Percentiles rank a stretch among this genome's conserved stretches.
Evolutionary conservation across 2,329 filamentous ascomycete species (phyloP).

Genomic region (Sclerotiophoma versabilis): DNA sequence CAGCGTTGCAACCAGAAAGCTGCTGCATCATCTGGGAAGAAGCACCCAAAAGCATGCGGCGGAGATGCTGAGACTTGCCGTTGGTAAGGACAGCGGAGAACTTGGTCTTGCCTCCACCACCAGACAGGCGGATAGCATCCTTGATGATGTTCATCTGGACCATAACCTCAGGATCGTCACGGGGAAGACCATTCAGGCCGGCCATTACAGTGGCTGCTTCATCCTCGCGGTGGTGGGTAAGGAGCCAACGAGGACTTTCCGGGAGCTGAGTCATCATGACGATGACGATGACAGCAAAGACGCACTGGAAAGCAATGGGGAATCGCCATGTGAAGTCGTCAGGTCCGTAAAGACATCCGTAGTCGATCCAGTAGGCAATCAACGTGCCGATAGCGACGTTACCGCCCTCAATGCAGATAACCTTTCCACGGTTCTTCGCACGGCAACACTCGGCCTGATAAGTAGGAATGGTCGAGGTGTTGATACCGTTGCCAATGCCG

Average conservation of each 20-base stretch:
- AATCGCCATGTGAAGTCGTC: conserved; percentile 55
- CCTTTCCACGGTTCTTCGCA: conserved; percentile 64
- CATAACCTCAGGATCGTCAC: conserved; percentile 62
- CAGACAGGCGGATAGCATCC: conserved; percentile 56
- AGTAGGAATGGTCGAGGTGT: conserved; percentile 61
- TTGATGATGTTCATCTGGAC: conserved; percentile 68
- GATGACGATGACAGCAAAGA: conserved; percentile 52
- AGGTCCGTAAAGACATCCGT: conserved; percentile 48
- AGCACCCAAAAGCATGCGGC: conserved; percentile 66
- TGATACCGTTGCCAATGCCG: conserved; percentile 62
- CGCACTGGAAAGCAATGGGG: conserved; percentile 60
- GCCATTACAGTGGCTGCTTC: conserved; percentile 59
- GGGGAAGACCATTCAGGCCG: conserved; percentile 54
- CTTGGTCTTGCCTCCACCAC: conserved; percentile 47
- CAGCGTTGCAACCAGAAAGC: conserved; percentile 48
- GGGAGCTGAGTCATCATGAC: conserved; percentile 47
- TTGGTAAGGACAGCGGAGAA: conserved; percentile 63
- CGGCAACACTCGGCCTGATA: conserved; percentile 61
- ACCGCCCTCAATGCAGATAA: conserved; percentile 65
- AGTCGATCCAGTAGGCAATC: conserved; percentile 61
- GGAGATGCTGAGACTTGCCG: conserved; percentile 70
- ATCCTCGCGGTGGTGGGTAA: conserved; percentile 49
- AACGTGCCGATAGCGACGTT: conserved; percentile 58
- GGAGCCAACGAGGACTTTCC: conserved; percentile 43
- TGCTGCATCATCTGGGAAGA: conserved; percentile 70